These are phyloP conservation scores for Fraxinus albicans DNA, from an alignment of 305 asterid species.

Conservation along the genomic window DNA sequence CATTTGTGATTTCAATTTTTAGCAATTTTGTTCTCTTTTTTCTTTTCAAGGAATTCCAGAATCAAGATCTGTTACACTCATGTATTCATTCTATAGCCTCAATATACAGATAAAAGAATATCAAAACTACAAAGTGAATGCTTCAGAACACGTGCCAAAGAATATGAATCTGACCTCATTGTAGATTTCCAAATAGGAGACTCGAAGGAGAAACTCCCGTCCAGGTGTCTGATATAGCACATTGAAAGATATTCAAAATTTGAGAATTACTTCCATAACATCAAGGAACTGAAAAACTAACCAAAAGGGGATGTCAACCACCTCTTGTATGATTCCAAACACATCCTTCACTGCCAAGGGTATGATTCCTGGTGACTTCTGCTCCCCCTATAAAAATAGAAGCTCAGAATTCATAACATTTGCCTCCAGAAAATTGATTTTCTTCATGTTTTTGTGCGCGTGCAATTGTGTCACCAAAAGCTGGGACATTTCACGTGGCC, in stretches of 20 bases:
- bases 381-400: constrained; percentile 65
- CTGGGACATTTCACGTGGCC: neutral
- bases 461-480: neutral
- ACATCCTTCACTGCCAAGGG: constrained; percentile 83
- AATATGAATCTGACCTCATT: constrained; percentile 61
- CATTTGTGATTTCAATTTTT: constrained; percentile 1
- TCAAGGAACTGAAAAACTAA: constrained; percentile 7
- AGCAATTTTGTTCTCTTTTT: neutral
- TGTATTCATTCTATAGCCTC: neutral
- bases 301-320: constrained; percentile 26
- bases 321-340: constrained; percentile 88
- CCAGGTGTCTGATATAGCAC: constrained; percentile 63
- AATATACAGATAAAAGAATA: neutral
- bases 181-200: constrained; percentile 80
- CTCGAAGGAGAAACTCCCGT: constrained; percentile 81
- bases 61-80: neutral
- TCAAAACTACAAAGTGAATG: neutral
- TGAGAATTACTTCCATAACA: neutral
- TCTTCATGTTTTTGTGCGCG: constrained; percentile 11
- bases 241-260: constrained; percentile 24
- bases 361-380: constrained; percentile 85
- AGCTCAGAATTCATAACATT: constrained; percentile 13
- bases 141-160: constrained; percentile 10
- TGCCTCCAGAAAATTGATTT: constrained; percentile 3
- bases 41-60: neutral